phyloP scores from a whole-genome alignment of 2,329 filamentous ascomycete genomes.

The Lasiodiplodia sp. region DNA sequence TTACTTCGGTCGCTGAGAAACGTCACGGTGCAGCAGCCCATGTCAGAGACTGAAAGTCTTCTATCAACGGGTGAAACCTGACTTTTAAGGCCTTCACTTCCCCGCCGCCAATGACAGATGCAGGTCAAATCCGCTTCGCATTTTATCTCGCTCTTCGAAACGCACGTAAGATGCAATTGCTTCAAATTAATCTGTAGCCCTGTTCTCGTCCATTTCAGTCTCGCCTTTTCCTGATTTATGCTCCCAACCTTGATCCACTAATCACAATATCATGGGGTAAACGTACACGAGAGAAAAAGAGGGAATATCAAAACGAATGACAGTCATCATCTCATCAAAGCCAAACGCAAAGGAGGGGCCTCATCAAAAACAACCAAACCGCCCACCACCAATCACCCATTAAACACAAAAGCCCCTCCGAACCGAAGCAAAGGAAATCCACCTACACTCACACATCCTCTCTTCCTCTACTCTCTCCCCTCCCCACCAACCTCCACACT shows the following conservation, averaged over 20 bases:
- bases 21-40: no score
- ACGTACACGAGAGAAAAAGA: slow-evolving; percentile 2
- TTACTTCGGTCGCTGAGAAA: not conserved
- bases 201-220: not conserved
- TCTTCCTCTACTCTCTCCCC: not conserved
- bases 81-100: not conserved
- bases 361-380: not conserved
- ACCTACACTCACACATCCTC: no score
- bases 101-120: not conserved
- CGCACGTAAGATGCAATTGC: not conserved
- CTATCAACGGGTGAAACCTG: not conserved
- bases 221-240: no score
- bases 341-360: not conserved
- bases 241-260: not conserved
- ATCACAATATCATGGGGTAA: not conserved
- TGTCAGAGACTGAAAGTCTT: no score
- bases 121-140: not conserved
- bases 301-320: not conserved
- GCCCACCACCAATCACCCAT: not conserved
- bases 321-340: not conserved
- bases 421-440: not conserved
- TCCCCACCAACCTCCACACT: slow-evolving; percentile 18
- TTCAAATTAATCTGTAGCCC: not conserved
- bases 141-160: not conserved
- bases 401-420: not conserved